Evolutionary conservation across 805 yeast species (phyloP), one percentile per base, ranked within the genome.

Genomic region (Candida verbasci): DNA sequence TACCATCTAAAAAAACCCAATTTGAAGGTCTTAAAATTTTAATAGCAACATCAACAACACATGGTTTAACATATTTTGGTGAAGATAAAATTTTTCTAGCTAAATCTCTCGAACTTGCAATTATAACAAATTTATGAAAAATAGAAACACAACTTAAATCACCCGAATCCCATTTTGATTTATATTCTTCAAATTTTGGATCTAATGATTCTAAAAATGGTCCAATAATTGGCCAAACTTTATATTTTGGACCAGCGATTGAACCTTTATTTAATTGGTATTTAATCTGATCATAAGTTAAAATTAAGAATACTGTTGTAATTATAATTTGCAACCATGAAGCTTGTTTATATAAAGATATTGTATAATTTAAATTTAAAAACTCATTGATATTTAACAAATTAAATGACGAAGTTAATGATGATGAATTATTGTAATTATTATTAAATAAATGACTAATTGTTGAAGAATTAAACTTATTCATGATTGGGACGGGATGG

Each of bases 1-100:
- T 88, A 49, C 98, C 98, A 55, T 93, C 98, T 53, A 88, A 65
- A 60, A 93, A 93, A 24, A 93, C 98, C 98, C 98, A 93, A 70
- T 91, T 93, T 31, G 91, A 73, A 31, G 97, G 97, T 63, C 97
- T 80, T 53, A 93, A 70, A 47, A 93, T 86, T 65, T 93, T 93
- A 45, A 81, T 73, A 15, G 98, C 98, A 37, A 88, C 97, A 58
- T 93, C 98, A 46, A 93, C 98, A 42, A 93, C 96, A 68, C 98
- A 93, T 5, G 98, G 98, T 62, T 88, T 88, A 43, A 88, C 97
- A 55, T 74, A 93, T 32, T 78, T 73, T 26, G 96, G 95, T 14
- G 95, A 79, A 54, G 78, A 81, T 51, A 91, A 72, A 42, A 88
- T 78, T 53, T 89, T 89, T 58, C 97, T 78, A 21, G 96, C 84